A percentile compares a stretch with the other conserved stretches of the same genome.
Evolutionary conservation across 2,329 filamentous ascomycete genomes (phyloP).

Genomic region (Sporothrix sp.): DNA sequence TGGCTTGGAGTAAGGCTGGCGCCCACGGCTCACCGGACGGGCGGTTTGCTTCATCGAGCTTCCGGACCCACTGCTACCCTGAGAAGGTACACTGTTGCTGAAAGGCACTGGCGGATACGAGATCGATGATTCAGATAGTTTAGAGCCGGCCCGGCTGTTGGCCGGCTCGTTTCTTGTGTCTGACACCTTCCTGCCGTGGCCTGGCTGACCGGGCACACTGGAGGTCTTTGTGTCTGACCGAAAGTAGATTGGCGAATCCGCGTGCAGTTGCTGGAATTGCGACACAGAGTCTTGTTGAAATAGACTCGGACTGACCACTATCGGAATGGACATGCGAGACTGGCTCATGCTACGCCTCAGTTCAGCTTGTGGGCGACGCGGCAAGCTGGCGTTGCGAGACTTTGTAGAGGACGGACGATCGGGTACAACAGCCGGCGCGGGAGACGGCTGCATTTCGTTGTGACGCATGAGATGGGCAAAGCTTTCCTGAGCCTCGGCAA

Average conservation of each 20-base stretch:
- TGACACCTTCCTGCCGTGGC: not conserved
- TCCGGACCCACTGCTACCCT: no score
- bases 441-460: not conserved
- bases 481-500: not conserved
- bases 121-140: not conserved
- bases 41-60: not conserved
- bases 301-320: slow-evolving; percentile 24
- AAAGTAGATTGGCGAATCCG: slow-evolving; percentile 6
- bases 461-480: not conserved
- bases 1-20: slow-evolving; percentile 9
- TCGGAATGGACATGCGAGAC: slow-evolving; percentile 19
- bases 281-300: not conserved
- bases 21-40: slow-evolving; percentile 14
- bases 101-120: not conserved
- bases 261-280: not conserved
- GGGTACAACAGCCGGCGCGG: not conserved
- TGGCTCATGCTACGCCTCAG: slow-evolving; percentile 2
- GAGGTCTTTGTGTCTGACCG: not conserved
- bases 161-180: not conserved
- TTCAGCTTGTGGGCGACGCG: not conserved
- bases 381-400: slow-evolving; percentile 28
- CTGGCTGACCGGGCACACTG: not conserved
- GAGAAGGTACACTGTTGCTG: not conserved
- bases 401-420: slow-evolving; percentile 22
- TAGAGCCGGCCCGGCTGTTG: no score